A percentile compares a stretch with the other conserved stretches of the same genome.
These are phyloP conservation scores for Anethum foeniculum DNA, from an alignment of 140 eudicot genomes.

Conservation along the genomic window DNA sequence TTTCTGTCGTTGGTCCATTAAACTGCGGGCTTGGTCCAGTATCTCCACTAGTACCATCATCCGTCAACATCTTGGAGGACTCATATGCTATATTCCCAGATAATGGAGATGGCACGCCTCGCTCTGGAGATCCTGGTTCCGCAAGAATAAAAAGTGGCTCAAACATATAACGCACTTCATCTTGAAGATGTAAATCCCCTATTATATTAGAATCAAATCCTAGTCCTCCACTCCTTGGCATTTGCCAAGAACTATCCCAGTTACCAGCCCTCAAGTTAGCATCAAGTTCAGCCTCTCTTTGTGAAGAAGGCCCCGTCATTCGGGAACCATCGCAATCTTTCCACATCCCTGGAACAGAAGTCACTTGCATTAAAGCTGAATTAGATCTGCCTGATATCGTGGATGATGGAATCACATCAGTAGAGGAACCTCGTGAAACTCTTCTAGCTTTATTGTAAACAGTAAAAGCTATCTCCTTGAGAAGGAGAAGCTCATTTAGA, in stretches of 20 bases:
- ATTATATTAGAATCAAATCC: conserved; percentile 46
- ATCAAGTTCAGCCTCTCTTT: conserved; percentile 78
- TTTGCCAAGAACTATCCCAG: conserved; percentile 96
- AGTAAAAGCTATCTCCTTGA: conserved; percentile 94
- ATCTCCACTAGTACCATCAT: conserved; percentile 71
- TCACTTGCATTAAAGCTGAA: conserved; percentile 64
- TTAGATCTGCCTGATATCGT: conserved; percentile 57
- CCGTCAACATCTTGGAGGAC: conserved; percentile 50
- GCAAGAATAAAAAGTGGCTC: conserved; percentile 95
- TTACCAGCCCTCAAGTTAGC: conserved; percentile 58
- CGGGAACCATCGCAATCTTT: conserved; percentile 73
- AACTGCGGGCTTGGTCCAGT: conserved; percentile 53
- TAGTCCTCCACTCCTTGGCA: conserved; percentile 54
- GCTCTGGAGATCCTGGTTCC: conserved; percentile 85
- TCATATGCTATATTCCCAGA: conserved; percentile 32
- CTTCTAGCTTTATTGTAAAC: conserved; percentile 93
- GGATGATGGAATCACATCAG: conserved; percentile 48
- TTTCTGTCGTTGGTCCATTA: conserved; percentile 60
- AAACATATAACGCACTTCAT: conserved; percentile 71
- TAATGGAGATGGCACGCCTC: conserved; percentile 51
- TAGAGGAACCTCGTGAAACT: conserved; percentile 59
- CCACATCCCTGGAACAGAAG: conserved; percentile 80
- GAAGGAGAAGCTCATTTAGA: conserved; percentile 61
- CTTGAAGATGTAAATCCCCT: conserved; percentile 50
- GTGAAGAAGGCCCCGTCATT: conserved; percentile 48